Conservation (phyloP, 176 grass and related monocot species). For the Oryza officinalis region DNA sequence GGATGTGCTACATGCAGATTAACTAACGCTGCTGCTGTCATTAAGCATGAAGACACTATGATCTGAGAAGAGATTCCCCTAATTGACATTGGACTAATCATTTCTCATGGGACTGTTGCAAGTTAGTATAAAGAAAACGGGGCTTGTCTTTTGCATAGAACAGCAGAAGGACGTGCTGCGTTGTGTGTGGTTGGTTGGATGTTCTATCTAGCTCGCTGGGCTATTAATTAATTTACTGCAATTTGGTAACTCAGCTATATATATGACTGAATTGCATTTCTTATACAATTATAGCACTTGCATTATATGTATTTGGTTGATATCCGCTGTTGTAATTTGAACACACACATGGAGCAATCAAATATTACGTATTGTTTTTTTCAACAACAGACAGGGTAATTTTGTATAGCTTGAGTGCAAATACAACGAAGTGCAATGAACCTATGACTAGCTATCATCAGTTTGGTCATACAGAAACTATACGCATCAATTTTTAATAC, state of each 20-base stretch:
- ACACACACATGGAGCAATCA: not conserved
- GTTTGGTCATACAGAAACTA: not conserved
- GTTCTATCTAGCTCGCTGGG: constrained; percentile 14
- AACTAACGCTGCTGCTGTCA: constrained; percentile 8
- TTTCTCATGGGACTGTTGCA: constrained; percentile 48
- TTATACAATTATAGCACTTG: not conserved
- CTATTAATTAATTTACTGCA: not conserved
- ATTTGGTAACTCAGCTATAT: not conserved
- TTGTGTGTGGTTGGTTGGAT: constrained; percentile 17
- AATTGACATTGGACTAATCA: constrained; percentile 51
- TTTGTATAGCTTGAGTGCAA: not conserved
- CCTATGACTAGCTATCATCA: not conserved
- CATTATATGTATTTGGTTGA: not conserved
- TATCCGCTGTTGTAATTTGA: not conserved
- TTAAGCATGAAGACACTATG: constrained; percentile 24
- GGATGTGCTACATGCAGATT: constrained; percentile 30
- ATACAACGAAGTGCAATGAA: not conserved
- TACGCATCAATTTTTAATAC: not conserved
- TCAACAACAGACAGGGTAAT: not conserved
- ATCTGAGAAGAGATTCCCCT: constrained; percentile 48
- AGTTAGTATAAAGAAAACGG: constrained; percentile 24
- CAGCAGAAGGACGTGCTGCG: constrained; percentile 50
- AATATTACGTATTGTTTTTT: not conserved
- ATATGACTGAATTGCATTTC: not conserved
- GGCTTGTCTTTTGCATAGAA: constrained; percentile 32